Percentiles rank a stretch among this genome's conserved stretches.
phyloP scores from a whole-genome alignment of 1,284 basidiomycete genomes.

The Cryptococcus sp. region DNA sequence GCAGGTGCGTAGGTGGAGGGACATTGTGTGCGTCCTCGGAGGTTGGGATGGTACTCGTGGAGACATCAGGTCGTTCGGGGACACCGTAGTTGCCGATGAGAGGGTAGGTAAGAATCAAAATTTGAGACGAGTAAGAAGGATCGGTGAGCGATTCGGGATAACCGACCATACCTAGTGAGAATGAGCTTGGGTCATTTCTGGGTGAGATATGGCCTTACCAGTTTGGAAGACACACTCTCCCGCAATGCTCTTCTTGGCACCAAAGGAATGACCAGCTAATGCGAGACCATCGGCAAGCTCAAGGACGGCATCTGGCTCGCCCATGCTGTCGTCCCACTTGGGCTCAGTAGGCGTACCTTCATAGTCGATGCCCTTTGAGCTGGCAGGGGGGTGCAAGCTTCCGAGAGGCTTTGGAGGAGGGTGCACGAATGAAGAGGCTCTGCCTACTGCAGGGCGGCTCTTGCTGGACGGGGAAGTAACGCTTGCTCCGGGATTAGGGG shows the following conservation, averaged over 20 bases:
- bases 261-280: slow-evolving; percentile 88
- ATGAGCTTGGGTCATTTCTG: slow-evolving; percentile 8
- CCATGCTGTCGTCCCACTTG: slow-evolving; percentile 48
- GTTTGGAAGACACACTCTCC: slow-evolving; percentile 99
- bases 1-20: slow-evolving; percentile 45
- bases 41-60: slow-evolving; percentile 49
- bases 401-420: slow-evolving; percentile 30
- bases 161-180: slow-evolving; percentile 85
- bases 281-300: slow-evolving; percentile 91
- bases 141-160: slow-evolving; percentile 99
- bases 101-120: slow-evolving; percentile 95
- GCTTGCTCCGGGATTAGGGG: slow-evolving; percentile 15
- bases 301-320: slow-evolving; percentile 63
- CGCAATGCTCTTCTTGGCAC: slow-evolving; percentile 87
- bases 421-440: slow-evolving; percentile 24
- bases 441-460: slow-evolving; percentile 16
- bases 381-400: slow-evolving; percentile 51
- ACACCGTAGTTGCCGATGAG: slow-evolving; percentile 98
- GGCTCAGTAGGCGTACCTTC: slow-evolving; percentile 31
- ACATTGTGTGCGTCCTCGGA: slow-evolving; percentile 50
- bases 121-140: slow-evolving; percentile 98
- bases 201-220: slow-evolving; percentile 61
- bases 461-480: slow-evolving; percentile 14
- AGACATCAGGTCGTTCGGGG: slow-evolving; percentile 65
- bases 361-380: slow-evolving; percentile 48